Base-by-base conservation (phyloP, 225 moss, liverwort and hornwort genomes). In the Takakia lepidozioides region DNA sequence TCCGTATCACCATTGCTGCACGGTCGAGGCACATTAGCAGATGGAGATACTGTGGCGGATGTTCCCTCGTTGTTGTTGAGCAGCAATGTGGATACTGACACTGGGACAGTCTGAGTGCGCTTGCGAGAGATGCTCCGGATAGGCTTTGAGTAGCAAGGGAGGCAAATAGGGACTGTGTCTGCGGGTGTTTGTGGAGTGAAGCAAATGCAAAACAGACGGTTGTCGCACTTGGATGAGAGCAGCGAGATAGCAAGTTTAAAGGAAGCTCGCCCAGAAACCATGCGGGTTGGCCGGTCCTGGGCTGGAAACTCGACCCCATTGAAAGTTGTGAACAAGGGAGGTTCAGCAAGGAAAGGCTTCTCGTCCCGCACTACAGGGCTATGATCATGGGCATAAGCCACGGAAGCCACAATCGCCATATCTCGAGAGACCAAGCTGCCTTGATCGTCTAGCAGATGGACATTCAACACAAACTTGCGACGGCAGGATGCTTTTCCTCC, bases 241-340 rank as follows among this genome's bases (percentile, higher is more conserved):
- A 95, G 80, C 19, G 95, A 90, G 48, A 90, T 90, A 45, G 95
- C 95, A 16, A 95, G 78, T 60, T 95, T 95, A 79, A 95, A 95
- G 21, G 95, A 95, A 46, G 95, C 95, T 50, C 95, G 57, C 19
- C 95, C 95, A 8, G 95, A 84, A 25, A 95, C 84, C 95, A 95
- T 87, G 34, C 95, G 76, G 46, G 95, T 95, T 29, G 95, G 95
- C 42, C 95, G 81, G 71, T 95, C 90, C 46, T 95, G 95, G 13
- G 95, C 95, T 23, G 95, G 87, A 64, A 90, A 98, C 60, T 98
- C 95, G 16, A 98, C 95, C 19, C 90, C 90, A 57, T 98, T 98
- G 71, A 98, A 98, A 15, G 95, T 91, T 30, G 95, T 90, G 67
- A 98, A 98, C 34, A 98, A 68, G 5, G 95, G 95, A 21, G 95